Conservation (phyloP, 75 land plant species). For the Chamaecyparis obtusa region DNA sequence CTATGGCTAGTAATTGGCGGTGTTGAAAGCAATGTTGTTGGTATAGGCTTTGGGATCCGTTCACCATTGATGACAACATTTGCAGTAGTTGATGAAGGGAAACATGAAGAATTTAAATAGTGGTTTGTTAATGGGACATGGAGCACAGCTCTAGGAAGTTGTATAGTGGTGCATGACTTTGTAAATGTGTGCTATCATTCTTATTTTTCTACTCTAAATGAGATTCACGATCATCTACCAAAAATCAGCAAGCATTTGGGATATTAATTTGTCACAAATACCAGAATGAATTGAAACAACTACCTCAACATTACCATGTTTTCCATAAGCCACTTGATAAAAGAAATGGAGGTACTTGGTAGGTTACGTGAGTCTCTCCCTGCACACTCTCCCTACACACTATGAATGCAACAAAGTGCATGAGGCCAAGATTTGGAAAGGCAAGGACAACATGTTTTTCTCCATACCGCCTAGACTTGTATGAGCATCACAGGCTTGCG, state of each 20-base stretch:
- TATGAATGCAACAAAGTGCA: too few relatives aligned
- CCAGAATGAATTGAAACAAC: too few relatives aligned
- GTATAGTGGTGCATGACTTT: conserved; percentile 79
- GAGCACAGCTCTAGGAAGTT: conserved; percentile 64
- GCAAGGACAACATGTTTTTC: too few relatives aligned
- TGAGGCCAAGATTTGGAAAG: too few relatives aligned
- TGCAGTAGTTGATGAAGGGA: conserved; percentile 69
- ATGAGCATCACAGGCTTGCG: too few relatives aligned
- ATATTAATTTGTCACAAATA: too few relatives aligned
- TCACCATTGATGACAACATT: conserved; percentile 84
- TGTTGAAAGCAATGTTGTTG: conserved; percentile 69
- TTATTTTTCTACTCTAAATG: conserved; percentile 70
- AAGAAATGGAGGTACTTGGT: too few relatives aligned
- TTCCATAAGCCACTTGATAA: too few relatives aligned
- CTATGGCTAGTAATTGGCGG: conserved; percentile 54
- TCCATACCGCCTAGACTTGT: too few relatives aligned
- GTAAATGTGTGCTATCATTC: conserved; percentile 85
- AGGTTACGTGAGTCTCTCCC: too few relatives aligned
- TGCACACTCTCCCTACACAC: too few relatives aligned
- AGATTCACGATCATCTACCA: conserved; percentile 43
- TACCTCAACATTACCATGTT: too few relatives aligned
- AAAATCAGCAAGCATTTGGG: conserved; percentile 56
- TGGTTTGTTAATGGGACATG: conserved; percentile 71
- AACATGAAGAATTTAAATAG: conserved; percentile 48
- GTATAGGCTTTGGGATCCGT: conserved; percentile 75